These are phyloP conservation scores for Danielia reshetovae DNA, from an alignment of 805 yeast species.

Conservation along the genomic window DNA sequence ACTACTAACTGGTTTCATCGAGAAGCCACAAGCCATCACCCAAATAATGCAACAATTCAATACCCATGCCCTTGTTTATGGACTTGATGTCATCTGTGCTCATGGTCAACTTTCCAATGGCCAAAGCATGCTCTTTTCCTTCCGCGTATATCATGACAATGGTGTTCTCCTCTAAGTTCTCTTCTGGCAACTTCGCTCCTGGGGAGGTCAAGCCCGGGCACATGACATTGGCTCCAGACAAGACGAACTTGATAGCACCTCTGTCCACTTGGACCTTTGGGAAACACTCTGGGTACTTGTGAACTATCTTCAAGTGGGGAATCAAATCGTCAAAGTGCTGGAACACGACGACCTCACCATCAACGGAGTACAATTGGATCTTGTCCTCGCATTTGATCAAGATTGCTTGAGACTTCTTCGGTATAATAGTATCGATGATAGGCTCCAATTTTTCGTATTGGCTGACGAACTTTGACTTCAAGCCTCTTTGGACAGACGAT, in stretches of 20 bases:
- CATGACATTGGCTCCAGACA: slow-evolving; percentile 97
- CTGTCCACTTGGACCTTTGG: slow-evolving; percentile 89
- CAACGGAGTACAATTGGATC: slow-evolving; percentile 70
- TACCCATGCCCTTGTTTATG: slow-evolving; percentile 83
- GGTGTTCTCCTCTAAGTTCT: slow-evolving; percentile 60
- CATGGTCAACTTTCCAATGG: slow-evolving; percentile 85
- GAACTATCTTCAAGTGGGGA: slow-evolving; percentile 73
- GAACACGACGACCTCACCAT: slow-evolving; percentile 68
- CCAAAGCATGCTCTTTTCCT: slow-evolving; percentile 87
- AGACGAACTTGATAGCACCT: slow-evolving; percentile 92
- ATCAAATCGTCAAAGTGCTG: slow-evolving; percentile 79
- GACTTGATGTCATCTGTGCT: slow-evolving; percentile 83
- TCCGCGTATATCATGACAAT: slow-evolving; percentile 85
- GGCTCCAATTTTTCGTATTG: slow-evolving; percentile 75
- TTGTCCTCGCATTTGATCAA: slow-evolving; percentile 86
- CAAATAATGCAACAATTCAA: slow-evolving; percentile 75
- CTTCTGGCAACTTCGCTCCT: slow-evolving; percentile 80
- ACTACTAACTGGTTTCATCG: slow-evolving; percentile 24
- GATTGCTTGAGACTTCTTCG: slow-evolving; percentile 81
- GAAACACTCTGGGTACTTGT: slow-evolving; percentile 76
- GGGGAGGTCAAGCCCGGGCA: slow-evolving; percentile 89
- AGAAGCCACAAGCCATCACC: slow-evolving; percentile 88
- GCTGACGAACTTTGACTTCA: slow-evolving; percentile 66
- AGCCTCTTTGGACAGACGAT: slow-evolving; percentile 90
- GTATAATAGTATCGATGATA: slow-evolving; percentile 75